These are phyloP conservation scores for Chytriomyces hyalinus DNA, from an alignment of 192 early-diverging fungal species.

Conservation along the genomic window DNA sequence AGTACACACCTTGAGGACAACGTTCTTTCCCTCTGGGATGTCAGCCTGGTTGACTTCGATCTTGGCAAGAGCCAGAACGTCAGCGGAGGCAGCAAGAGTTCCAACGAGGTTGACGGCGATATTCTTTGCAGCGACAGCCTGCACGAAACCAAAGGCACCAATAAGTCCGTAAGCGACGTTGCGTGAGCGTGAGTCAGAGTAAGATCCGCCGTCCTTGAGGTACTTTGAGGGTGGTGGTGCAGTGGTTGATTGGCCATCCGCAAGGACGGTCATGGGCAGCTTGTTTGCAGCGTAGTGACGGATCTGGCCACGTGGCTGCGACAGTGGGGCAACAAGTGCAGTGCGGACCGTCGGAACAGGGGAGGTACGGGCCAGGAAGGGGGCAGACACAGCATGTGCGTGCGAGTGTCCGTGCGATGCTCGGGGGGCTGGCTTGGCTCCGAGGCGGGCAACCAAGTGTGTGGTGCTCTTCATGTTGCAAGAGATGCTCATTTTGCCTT, in stretches of 20 bases:
- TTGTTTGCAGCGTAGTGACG: slow-evolving; percentile 47
- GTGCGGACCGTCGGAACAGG: not conserved
- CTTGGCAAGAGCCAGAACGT: slow-evolving; percentile 97
- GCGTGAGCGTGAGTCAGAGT: slow-evolving; percentile 45
- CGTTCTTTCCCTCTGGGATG: slow-evolving; percentile 96
- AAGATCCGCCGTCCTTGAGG: slow-evolving; percentile 38
- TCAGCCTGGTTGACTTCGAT: slow-evolving; percentile 90
- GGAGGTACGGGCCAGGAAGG: not conserved
- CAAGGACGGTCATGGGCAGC: slow-evolving; percentile 36
- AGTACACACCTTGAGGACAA: slow-evolving; percentile 77
- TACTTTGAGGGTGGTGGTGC: slow-evolving; percentile 43
- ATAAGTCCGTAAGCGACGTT: slow-evolving; percentile 93
- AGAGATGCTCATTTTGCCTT: too few species aligned
- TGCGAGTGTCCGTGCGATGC: not conserved
- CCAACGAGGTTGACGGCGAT: slow-evolving; percentile 82
- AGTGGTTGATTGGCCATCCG: slow-evolving; percentile 28
- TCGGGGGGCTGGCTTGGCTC: not conserved
- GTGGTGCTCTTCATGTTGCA: not conserved
- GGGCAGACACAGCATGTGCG: not conserved
- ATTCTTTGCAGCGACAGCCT: slow-evolving; percentile 85
- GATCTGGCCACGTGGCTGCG: slow-evolving; percentile 28
- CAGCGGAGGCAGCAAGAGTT: slow-evolving; percentile 94
- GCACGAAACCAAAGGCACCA: slow-evolving; percentile 82
- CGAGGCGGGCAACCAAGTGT: not conserved
- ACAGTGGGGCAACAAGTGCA: not conserved